Evolutionary conservation across 176 grass and related monocot species (phyloP).

Genomic region (Musa itinerans): DNA sequence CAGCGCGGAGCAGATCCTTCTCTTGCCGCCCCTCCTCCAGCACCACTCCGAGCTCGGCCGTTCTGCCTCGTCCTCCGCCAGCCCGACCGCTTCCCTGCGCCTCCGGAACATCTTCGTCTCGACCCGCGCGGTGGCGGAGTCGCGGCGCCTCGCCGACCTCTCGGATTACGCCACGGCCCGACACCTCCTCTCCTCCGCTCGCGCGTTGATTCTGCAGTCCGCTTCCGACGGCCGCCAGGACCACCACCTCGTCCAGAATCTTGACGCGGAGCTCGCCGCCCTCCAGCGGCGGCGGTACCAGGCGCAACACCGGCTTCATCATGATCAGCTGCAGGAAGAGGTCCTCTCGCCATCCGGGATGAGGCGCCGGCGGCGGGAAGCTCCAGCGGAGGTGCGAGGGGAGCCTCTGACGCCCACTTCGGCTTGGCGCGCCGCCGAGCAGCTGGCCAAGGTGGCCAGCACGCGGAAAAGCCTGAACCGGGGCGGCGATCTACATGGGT

Average conservation of each 20-base stretch:
- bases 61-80: neutral
- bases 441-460: slow-evolving; percentile 91
- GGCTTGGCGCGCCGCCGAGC: slow-evolving; percentile 90
- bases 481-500: slow-evolving; percentile 82
- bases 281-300: slow-evolving; percentile 46
- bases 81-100: slow-evolving; percentile 5
- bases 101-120: slow-evolving; percentile 84
- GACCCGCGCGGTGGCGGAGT: slow-evolving; percentile 69
- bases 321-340: neutral
- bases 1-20: slow-evolving; percentile 37
- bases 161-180: slow-evolving; percentile 57
- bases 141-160: slow-evolving; percentile 57
- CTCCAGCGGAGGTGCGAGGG: neutral
- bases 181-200: slow-evolving; percentile 72
- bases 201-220: slow-evolving; percentile 52
- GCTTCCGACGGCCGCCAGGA: neutral
- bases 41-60: neutral
- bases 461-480: slow-evolving; percentile 87
- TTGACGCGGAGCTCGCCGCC: slow-evolving; percentile 63
- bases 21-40: slow-evolving; percentile 33
- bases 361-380: slow-evolving; percentile 9
- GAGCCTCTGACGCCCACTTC: slow-evolving; percentile 82
- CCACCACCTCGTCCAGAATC: slow-evolving; percentile 40
- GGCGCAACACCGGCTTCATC: slow-evolving; percentile 5
- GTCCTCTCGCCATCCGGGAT: slow-evolving; percentile 6